Evolutionary conservation across 192 early-diverging fungal genomes (phyloP).

Genomic region (Phlyctochytrium arcticum): DNA sequence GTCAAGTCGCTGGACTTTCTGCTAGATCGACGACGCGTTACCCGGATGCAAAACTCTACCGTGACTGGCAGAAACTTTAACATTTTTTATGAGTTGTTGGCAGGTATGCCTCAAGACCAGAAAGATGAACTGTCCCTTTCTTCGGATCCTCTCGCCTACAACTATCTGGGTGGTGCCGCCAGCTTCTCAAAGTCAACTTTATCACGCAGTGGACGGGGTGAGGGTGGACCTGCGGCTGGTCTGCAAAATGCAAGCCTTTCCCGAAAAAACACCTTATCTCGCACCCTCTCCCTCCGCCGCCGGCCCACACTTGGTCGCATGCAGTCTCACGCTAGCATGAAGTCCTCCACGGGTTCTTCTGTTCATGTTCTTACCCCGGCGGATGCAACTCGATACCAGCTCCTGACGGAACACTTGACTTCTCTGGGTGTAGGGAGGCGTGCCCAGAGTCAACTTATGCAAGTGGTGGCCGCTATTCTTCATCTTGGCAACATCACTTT

Average conservation of each 20-base stretch:
- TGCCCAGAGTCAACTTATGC: constrained; percentile 63
- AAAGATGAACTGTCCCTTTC: constrained; percentile 54
- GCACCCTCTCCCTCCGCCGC: constrained; percentile 3
- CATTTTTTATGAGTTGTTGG: constrained; percentile 80
- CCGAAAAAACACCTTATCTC: not conserved
- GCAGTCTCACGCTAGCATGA: not conserved
- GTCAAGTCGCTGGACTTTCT: constrained; percentile 75
- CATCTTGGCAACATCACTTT: constrained; percentile 86
- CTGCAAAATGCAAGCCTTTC: not conserved
- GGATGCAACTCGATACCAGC: constrained; percentile 2
- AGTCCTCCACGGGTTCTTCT: not conserved
- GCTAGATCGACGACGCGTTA: constrained; percentile 76
- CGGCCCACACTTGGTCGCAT: not conserved
- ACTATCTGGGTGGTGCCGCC: constrained; percentile 11
- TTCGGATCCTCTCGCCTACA: constrained; percentile 40
- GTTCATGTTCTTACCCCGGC: constrained; percentile 5
- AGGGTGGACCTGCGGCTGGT: not conserved
- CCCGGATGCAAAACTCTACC: constrained; percentile 25
- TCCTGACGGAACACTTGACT: constrained; percentile 18
- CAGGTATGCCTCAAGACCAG: constrained; percentile 62
- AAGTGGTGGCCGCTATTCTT: constrained; percentile 72
- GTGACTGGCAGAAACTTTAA: constrained; percentile 78
- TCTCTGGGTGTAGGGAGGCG: constrained; percentile 38
- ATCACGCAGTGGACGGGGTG: not conserved
- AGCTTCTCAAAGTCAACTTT: constrained; percentile 18